Conservation (phyloP, 306 rosid genomes). For the Canavalia gladiata region DNA sequence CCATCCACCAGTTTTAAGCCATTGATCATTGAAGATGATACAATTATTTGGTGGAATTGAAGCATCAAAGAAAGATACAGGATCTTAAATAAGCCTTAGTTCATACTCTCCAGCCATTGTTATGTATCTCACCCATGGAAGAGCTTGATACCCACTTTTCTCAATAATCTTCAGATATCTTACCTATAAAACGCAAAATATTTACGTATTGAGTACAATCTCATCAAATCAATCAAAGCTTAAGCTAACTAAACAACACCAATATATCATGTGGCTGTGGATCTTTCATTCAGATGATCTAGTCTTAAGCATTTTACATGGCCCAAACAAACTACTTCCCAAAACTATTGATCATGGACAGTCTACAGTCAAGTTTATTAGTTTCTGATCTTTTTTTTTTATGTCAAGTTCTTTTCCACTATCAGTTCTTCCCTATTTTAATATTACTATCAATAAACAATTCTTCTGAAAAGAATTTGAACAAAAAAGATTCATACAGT, state of each 20-base stretch:
- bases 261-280: constrained; percentile 5
- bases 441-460: neutral
- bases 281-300: constrained; percentile 32
- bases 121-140: constrained; percentile 99
- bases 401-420: neutral
- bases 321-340: constrained; percentile 3
- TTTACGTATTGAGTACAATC: constrained; percentile 32
- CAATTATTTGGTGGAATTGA: constrained; percentile 32
- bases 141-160: constrained; percentile 98
- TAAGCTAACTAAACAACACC: constrained; percentile 28
- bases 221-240: constrained; percentile 16
- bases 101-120: constrained; percentile 99
- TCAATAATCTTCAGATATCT: constrained; percentile 96
- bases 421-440: neutral
- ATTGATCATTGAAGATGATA: constrained; percentile 41
- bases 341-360: constrained; percentile 24
- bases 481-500: constrained; percentile 32
- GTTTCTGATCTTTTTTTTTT: constrained; percentile 5
- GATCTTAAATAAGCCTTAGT: constrained; percentile 78
- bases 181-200: constrained; percentile 62
- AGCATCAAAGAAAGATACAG: constrained; percentile 39
- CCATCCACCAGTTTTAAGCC: constrained; percentile 46
- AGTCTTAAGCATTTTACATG: neutral
- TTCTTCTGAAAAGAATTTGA: constrained; percentile 10
- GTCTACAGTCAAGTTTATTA: neutral